phyloP scores from a whole-genome alignment of 371 early-diverging fungal species.

The Rozella allomycis region DNA sequence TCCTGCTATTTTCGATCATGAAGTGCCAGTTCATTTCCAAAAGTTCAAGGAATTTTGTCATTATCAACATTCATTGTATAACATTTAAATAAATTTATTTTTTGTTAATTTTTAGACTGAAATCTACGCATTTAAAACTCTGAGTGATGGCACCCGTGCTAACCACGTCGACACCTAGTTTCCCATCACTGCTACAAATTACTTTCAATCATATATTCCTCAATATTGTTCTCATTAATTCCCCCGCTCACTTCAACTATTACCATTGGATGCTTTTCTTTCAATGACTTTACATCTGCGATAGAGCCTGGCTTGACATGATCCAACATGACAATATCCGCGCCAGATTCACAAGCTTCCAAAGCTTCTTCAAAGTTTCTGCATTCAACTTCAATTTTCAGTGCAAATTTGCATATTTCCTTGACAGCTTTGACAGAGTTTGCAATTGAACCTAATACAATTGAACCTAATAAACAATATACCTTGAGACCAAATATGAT shows the following conservation, averaged over 20 bases:
- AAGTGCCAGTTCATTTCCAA: too few species aligned
- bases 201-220: conserved; percentile 55
- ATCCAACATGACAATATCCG: conserved; percentile 80
- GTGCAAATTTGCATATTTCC: conserved; percentile 60
- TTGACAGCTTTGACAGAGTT: conserved; percentile 60
- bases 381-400: conserved; percentile 94
- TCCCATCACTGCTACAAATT: conserved; percentile 4
- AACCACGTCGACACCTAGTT: conserved; percentile 63
- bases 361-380: conserved; percentile 69
- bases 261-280: conserved; percentile 42
- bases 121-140: conserved; percentile 84
- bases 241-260: conserved; percentile 91
- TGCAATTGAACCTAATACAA: conserved; percentile 54
- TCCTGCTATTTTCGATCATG: too few species aligned
- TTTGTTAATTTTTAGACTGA: conserved; percentile 52
- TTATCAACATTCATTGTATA: too few species aligned
- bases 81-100: too few species aligned
- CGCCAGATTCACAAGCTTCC: conserved; percentile 89
- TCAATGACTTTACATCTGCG: conserved; percentile 37
- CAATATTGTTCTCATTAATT: conserved; percentile 66
- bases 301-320: conserved; percentile 34
- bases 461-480: conserved; percentile 1
- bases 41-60: too few species aligned
- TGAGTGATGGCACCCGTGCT: conserved; percentile 81
- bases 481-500: conserved; percentile 86